Evolutionary conservation across 2,329 filamentous ascomycete genomes (phyloP).

Genomic region (Cladosporium austrohemisphaericum): DNA sequence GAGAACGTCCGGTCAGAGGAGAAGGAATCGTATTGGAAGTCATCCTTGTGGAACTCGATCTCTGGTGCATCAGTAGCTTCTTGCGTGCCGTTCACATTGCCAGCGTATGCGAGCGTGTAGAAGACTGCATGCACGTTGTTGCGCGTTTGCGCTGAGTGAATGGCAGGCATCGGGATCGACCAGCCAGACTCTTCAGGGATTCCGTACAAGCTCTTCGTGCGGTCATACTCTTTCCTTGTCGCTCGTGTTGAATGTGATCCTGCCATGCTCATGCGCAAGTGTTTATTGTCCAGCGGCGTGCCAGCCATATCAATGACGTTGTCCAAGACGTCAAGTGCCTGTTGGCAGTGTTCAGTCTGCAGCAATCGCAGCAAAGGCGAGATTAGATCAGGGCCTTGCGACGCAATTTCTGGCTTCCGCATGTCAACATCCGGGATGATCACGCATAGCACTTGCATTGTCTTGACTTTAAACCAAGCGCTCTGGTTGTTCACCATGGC

Average conservation of each 20-base stretch:
- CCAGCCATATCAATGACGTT: constrained; percentile 93
- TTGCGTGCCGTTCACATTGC: constrained; percentile 36
- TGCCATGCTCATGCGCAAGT: constrained; percentile 97
- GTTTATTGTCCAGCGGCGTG: constrained; percentile 82
- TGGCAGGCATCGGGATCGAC: constrained; percentile 90
- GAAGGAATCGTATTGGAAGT: constrained; percentile 74
- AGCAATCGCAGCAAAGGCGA: constrained; percentile 84
- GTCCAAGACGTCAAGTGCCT: constrained; percentile 86
- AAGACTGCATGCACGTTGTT: constrained; percentile 94
- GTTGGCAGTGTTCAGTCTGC: constrained; percentile 89
- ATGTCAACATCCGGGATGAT: constrained; percentile 90
- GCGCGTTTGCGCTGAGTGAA: constrained; percentile 80
- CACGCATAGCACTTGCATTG: constrained; percentile 82
- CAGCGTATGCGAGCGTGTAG: constrained; percentile 59
- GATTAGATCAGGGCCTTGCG: constrained; percentile 89
- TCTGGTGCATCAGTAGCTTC: constrained; percentile 72
- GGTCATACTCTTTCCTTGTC: constrained; percentile 89
- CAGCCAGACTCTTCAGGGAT: constrained; percentile 94
- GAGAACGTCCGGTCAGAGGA: constrained; percentile 11
- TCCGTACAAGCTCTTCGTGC: constrained; percentile 89
- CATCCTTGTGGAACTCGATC: constrained; percentile 88
- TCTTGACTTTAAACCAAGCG: constrained; percentile 87
- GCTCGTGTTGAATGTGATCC: constrained; percentile 73
- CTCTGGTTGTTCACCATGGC: constrained; percentile 85
- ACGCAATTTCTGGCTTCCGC: constrained; percentile 82